Evolutionary conservation across 306 rosid species (phyloP), one percentile per base, ranked within the genome.

Genomic region (Luffa aegyptiaca): DNA sequence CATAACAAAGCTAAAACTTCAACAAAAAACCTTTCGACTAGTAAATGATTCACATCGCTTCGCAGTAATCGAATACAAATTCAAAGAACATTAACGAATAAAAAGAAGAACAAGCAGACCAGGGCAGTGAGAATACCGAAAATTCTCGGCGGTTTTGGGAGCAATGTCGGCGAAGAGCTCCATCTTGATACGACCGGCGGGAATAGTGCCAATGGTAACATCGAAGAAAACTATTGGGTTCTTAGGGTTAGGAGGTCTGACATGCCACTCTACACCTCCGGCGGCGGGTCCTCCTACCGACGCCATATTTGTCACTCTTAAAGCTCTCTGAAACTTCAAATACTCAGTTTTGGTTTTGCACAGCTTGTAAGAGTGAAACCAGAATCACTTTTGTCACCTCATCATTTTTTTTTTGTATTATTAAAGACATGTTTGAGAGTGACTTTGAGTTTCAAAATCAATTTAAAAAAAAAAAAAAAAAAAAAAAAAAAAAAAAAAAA

Each of bases 131-230:
- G 58, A 46, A 71, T 72, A 80, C 97, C 97, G 88, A 93, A 95
- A 95, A 79, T 95, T 95, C 62, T 91, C 98, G 8, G 98, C 96
- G 73, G 93, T 91, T 85, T 89, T 91, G 75, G 98, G 97, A 79
- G 93, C 84, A 62, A 95, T 90, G 81, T 95, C 97, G 20, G 97
- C 98, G 90, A 95, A 95, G 74, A 95, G 97, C 87, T 95, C 98
- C 98, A 95, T 92, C 91, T 92, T 92, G 91, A 95, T 95, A 75
- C 98, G 93, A 42, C 98, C 98, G 0, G 97, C 97, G 0, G 98
- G 96, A n/a, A 95, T 91, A 85, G 88, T 89, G 59, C 98, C 98
- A 88, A 95, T 95, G 83, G 97, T 95, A 56, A 95, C 84, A 85
- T 95, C 97, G 86, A 95, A 95, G 96, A 95, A 95, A 46, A 95